Percentiles rank a stretch among this genome's conserved stretches.
phyloP scores from a whole-genome alignment of 805 yeast genomes.

The Komagataella pastoris region DNA sequence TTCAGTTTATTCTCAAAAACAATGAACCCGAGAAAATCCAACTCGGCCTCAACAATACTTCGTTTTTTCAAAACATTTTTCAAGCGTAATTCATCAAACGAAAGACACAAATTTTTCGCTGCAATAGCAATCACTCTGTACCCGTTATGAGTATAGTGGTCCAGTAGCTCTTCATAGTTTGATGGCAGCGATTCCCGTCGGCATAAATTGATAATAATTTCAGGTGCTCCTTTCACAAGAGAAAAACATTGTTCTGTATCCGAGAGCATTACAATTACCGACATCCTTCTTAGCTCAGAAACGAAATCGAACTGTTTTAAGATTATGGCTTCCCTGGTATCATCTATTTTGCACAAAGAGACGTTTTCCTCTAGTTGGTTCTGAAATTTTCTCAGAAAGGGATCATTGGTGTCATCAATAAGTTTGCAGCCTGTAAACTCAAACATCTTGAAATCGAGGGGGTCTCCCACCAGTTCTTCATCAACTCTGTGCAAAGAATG shows the following conservation, averaged over 20 bases:
- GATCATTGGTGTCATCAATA: constrained; percentile 47
- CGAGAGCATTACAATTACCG: constrained; percentile 38
- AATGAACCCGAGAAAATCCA: constrained; percentile 77
- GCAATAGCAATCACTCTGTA: constrained; percentile 95
- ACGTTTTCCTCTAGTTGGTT: constrained; percentile 10
- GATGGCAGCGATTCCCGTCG: constrained; percentile 55
- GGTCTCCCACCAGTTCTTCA: constrained; percentile 80
- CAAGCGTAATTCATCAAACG: constrained; percentile 25
- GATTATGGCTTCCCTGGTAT: not conserved
- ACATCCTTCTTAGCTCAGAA: constrained; percentile 80
- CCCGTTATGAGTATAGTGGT: constrained; percentile 85
- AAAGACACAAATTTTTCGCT: constrained; percentile 7
- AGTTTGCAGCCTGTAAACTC: constrained; percentile 72
- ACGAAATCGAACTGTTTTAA: constrained; percentile 65
- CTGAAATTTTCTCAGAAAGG: constrained; percentile 10
- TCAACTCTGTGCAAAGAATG: constrained; percentile 80
- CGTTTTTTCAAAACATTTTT: constrained; percentile 37
- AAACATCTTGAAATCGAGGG: constrained; percentile 88
- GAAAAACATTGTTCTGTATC: constrained; percentile 15
- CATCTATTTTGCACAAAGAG: constrained; percentile 16
- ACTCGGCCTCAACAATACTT: constrained; percentile 51
- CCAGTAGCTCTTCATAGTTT: constrained; percentile 59
- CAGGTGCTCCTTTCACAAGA: constrained; percentile 95
- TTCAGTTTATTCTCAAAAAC: constrained; percentile 88
- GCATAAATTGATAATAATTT: constrained; percentile 75